These are phyloP conservation scores for Boechera stricta DNA, from an alignment of 345 rosid genomes.

Conservation along the genomic window DNA sequence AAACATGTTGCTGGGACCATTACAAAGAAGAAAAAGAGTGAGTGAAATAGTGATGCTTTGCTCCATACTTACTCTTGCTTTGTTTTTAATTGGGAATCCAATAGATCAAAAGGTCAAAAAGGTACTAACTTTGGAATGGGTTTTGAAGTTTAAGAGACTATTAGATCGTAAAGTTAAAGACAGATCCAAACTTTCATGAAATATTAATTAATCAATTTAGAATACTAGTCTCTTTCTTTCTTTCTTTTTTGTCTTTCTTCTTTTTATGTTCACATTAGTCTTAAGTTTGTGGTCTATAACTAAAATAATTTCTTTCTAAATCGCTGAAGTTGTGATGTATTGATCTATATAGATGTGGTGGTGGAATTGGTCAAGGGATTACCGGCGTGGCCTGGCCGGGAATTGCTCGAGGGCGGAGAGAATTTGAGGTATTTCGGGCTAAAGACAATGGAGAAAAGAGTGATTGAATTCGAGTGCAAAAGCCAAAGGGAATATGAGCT, in stretches of 20 bases:
- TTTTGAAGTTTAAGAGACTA: constrained; percentile 17
- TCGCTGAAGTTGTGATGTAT: background rate
- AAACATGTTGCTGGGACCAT: constrained; percentile 79
- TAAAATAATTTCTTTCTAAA: background rate
- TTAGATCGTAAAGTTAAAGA: constrained; percentile 38
- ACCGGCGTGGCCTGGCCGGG: constrained; percentile 82
- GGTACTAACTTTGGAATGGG: constrained; percentile 22
- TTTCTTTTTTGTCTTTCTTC: background rate
- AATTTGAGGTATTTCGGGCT: constrained; percentile 71
- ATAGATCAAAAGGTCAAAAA: constrained; percentile 35
- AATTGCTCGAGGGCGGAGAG: constrained; percentile 74
- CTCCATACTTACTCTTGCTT: constrained; percentile 44
- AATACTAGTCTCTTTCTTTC: constrained; percentile 14
- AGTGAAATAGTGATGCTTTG: constrained; percentile 44
- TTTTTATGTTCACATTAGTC: constrained; percentile 24
- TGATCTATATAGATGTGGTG: constrained; percentile 59
- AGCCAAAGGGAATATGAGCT: constrained; percentile 79
- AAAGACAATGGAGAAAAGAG: constrained; percentile 61
- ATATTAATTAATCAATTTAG: constrained; percentile 5
- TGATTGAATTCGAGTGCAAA: constrained; percentile 76
- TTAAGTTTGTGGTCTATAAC: background rate
- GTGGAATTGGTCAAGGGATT: constrained; percentile 64
- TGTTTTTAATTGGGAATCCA: constrained; percentile 14
- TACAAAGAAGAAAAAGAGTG: constrained; percentile 90
- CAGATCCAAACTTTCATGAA: constrained; percentile 26